Conservation (phyloP, 441 rosid species). For the Bocquillonia castaneifolia region DNA sequence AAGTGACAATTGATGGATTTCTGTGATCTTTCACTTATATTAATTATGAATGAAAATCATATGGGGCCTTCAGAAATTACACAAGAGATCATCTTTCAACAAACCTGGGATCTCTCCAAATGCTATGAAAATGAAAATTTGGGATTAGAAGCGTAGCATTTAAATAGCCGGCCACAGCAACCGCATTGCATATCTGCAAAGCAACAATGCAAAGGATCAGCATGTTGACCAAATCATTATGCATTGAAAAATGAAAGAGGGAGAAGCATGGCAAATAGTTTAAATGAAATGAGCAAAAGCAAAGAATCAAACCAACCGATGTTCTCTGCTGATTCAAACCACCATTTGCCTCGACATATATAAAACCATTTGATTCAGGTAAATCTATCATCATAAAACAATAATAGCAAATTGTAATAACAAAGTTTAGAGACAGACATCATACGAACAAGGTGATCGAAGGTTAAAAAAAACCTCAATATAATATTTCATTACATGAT, state of each 20-base stretch:
- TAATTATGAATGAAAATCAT: not conserved
- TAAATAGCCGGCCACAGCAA: constrained; percentile 97
- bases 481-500: no score
- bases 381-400: constrained; percentile 45
- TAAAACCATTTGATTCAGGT: constrained; percentile 88
- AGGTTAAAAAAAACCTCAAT: no score
- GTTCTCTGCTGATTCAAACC: constrained; percentile 97
- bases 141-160: constrained; percentile 94
- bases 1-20: not conserved
- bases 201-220: constrained; percentile 29
- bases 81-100: constrained; percentile 19
- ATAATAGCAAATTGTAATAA: constrained; percentile 7
- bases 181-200: constrained; percentile 96
- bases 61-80: constrained; percentile 11
- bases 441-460: not conserved
- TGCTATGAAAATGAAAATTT: constrained; percentile 91
- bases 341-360: constrained; percentile 95
- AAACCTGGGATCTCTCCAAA: constrained; percentile 98
- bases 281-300: constrained; percentile 19
- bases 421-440: constrained; percentile 8
- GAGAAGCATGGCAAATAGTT: not conserved
- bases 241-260: not conserved
- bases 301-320: constrained; percentile 65
- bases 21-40: not conserved
- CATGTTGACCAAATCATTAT: constrained; percentile 22